These are phyloP conservation scores for Aspergillus pseudoglaucus DNA, from an alignment of 2,329 filamentous ascomycete genomes.

Conservation along the genomic window DNA sequence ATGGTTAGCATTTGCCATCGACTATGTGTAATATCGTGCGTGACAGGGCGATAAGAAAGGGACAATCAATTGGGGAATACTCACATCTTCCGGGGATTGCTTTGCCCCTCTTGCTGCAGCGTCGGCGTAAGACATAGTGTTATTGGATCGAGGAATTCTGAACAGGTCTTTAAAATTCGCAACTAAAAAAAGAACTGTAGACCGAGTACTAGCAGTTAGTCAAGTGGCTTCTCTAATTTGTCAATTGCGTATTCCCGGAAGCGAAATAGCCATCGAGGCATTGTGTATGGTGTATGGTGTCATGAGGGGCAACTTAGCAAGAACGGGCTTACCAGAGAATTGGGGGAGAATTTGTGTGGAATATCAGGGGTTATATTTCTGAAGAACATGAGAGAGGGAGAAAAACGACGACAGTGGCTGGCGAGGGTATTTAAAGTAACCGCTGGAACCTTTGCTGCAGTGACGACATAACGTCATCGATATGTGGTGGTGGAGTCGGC, in stretches of 20 bases:
- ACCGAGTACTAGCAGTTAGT: too few species aligned
- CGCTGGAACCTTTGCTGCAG: slow-evolving; percentile 9
- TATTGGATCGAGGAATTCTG: not conserved
- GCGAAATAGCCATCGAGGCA: too few species aligned
- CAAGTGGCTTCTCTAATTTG: too few species aligned
- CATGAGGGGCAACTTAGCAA: too few species aligned
- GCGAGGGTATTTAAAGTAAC: not conserved
- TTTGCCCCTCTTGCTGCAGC: slow-evolving; percentile 42
- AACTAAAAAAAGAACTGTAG: too few species aligned
- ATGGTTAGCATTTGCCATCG: slow-evolving; percentile 7
- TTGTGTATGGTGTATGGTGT: too few species aligned
- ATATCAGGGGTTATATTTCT: too few species aligned
- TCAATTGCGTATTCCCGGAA: too few species aligned
- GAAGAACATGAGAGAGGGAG: not conserved
- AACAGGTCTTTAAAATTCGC: not conserved
- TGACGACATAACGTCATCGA: slow-evolving; percentile 30
- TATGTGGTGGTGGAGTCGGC: slow-evolving; percentile 10
- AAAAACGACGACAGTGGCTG: not conserved
- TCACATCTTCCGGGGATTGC: slow-evolving; percentile 43
- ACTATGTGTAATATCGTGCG: too few species aligned
- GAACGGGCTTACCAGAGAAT: too few species aligned
- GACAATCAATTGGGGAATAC: slow-evolving; percentile 9
- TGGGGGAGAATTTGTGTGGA: too few species aligned
- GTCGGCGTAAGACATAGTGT: slow-evolving; percentile 44
- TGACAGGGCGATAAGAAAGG: not conserved